Base-by-base conservation (phyloP, 176 grass and related monocot genomes). In the Cenchrus fungigraminus region DNA sequence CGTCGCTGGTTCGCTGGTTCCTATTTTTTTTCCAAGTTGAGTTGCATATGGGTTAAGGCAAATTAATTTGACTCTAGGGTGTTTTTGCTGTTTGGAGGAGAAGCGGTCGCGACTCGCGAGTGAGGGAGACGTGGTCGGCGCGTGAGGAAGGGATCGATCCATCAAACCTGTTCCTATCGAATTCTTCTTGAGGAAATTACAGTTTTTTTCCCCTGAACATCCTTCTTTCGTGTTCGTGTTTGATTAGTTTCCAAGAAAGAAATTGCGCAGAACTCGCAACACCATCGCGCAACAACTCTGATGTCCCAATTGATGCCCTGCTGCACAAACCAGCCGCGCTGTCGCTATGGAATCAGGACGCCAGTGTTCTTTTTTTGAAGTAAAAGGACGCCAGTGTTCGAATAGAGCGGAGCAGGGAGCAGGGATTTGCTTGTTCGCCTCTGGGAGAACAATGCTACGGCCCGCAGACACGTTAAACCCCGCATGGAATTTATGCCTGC, bases 401-500 rank as follows among this genome's bases (percentile, higher is more conserved):
- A 25, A 25, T 25, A 25, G 22, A 25, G 22, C 22, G 22, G 22
- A 25, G 22, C 22, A 25, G 22, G 22, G 22, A 25, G 22, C 22
- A 25, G 22, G 22, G 22, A 25, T 25, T 25, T 20, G 29, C 15
- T 46, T 52, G 59, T 66, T 25, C 47, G 29, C 62, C 46, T 1
- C 17, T 42, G 49, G 42, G 59, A 62, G 59, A 69, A 25, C 78
- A 68, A 55, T 25, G 64, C 79, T 25, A 17, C 64, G 51, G 64
- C 31, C 29, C 7, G 77, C 59, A 52, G 45, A 65, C 47, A 79
- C 60, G 43, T 64, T 50, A 4, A 67, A 67, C 28, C 63, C 49
- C 11, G 79, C 34, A 47, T 59, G 67, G 53, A 82, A 81, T 81
- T 81, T 68, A 50, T 55, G 79, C 17, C 17, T 19, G 50, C 50